These are phyloP conservation scores for Zygosaccharomyces sapae DNA, from an alignment of 1,139 yeast genomes.

Conservation along the genomic window DNA sequence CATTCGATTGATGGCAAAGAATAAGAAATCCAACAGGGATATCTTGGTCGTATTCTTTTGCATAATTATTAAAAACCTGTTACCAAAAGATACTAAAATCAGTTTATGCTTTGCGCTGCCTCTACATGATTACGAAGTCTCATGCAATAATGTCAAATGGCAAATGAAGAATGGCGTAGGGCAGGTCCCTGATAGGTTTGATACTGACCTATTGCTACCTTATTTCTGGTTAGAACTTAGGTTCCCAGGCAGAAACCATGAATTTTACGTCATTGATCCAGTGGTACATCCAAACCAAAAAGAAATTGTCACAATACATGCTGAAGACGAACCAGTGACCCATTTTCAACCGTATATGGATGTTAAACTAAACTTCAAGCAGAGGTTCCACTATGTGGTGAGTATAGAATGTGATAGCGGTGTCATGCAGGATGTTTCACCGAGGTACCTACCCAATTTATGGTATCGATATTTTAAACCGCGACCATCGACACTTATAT, in stretches of 20 bases:
- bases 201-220: conserved; percentile 27
- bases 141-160: conserved; percentile 7
- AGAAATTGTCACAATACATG: conserved; percentile 18
- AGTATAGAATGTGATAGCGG: conserved; percentile 14
- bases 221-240: conserved; percentile 29
- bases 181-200: conserved; percentile 24
- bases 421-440: conserved; percentile 22
- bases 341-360: conserved; percentile 14
- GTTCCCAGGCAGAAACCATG: conserved; percentile 1
- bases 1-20: conserved; percentile 23
- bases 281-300: conserved; percentile 20
- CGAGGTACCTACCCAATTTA: conserved; percentile 24
- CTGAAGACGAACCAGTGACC: conserved; percentile 14
- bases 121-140: conserved; percentile 17
- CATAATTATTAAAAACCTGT: conserved; percentile 20
- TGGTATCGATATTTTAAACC: conserved; percentile 21
- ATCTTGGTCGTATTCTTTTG: conserved; percentile 23
- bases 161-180: conserved; percentile 12
- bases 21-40: conserved; percentile 26
- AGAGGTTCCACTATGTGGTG: conserved; percentile 21
- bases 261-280: conserved; percentile 26
- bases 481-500: conserved; percentile 7
- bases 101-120: conserved; percentile 28
- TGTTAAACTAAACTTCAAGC: conserved; percentile 12
- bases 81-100: conserved; percentile 12